phyloP scores from a whole-genome alignment of 129 eudicot genomes.

The Gnaphalium uliginosum region DNA sequence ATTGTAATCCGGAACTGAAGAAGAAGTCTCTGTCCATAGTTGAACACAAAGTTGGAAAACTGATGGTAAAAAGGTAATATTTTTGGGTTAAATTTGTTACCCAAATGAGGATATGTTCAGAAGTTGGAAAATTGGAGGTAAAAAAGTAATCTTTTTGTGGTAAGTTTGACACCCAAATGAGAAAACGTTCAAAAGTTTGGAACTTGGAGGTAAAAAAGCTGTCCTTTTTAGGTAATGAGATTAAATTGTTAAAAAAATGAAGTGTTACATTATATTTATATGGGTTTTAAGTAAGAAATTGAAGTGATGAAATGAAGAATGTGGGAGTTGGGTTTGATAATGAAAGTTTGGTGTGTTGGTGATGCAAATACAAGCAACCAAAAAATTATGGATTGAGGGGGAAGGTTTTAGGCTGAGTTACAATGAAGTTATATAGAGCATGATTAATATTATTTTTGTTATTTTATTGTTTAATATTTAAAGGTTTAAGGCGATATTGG shows the following conservation, averaged over 20 bases:
- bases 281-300: conserved; percentile 10
- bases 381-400: conserved; percentile 35
- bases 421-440: conserved; percentile 56
- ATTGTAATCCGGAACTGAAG: conserved; percentile 41
- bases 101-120: conserved; percentile 21
- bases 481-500: neutral
- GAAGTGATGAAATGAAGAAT: conserved; percentile 29
- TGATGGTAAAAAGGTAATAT: neutral
- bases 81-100: conserved; percentile 17
- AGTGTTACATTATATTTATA: conserved; percentile 25
- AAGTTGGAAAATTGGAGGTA: neutral
- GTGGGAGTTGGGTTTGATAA: conserved; percentile 36
- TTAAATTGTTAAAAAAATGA: neutral
- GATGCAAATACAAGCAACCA: conserved; percentile 39
- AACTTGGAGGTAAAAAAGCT: neutral
- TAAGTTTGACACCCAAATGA: neutral
- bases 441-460: neutral
- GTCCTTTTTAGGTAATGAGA: conserved; percentile 2
- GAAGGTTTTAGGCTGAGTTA: conserved; percentile 38
- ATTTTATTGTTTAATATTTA: neutral
- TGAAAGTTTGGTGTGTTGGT: conserved; percentile 43
- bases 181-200: neutral
- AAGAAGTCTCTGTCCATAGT: conserved; percentile 63
- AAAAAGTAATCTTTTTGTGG: neutral
- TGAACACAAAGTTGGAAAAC: conserved; percentile 1